Conservation (phyloP, 371 early-diverging fungal genomes). For the Lichtheimia ramosa region DNA sequence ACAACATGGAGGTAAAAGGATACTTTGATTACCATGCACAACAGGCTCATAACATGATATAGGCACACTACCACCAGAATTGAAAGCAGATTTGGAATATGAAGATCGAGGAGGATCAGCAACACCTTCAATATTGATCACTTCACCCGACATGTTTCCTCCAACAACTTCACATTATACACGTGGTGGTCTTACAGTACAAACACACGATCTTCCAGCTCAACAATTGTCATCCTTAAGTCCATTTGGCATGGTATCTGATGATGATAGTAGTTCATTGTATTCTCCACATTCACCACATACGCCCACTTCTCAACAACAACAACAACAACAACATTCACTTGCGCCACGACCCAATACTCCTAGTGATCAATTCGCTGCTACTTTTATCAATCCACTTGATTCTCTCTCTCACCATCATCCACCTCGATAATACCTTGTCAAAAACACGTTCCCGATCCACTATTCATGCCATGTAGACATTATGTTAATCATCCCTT, state of each 20-base stretch:
- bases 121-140: conserved; percentile 57
- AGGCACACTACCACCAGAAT: conserved; percentile 5
- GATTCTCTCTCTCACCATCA: background rate
- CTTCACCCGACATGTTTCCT: conserved; percentile 41
- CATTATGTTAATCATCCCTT: background rate
- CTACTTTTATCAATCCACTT: background rate
- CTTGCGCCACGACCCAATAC: no score
- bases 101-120: background rate
- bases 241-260: conserved; percentile 7
- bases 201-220: background rate
- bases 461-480: background rate
- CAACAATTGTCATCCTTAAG: conserved; percentile 1
- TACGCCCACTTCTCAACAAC: background rate
- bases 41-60: background rate
- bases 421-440: background rate
- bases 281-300: conserved; percentile 1
- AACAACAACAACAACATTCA: background rate
- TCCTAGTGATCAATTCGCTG: no score
- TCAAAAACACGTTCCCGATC: background rate
- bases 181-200: background rate
- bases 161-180: background rate
- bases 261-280: conserved; percentile 3
- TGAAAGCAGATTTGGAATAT: conserved; percentile 4
- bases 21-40: conserved; percentile 3
- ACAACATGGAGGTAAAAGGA: conserved; percentile 36